Evolutionary conservation across 805 yeast genomes (phyloP).

Genomic region (Barnettozyma pratensis): DNA sequence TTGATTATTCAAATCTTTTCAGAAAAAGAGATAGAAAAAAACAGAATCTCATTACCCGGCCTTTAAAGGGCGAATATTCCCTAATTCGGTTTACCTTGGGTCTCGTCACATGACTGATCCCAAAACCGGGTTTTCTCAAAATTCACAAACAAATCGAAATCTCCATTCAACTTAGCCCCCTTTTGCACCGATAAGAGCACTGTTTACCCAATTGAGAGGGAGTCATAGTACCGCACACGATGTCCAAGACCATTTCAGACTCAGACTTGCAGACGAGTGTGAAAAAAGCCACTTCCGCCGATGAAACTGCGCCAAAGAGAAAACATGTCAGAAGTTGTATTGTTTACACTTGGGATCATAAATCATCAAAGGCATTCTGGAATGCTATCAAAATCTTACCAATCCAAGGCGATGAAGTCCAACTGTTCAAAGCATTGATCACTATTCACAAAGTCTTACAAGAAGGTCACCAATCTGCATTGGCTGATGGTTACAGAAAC

Average conservation of each 20-base stretch:
- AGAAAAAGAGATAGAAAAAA: neutral
- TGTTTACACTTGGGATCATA: conserved; percentile 95
- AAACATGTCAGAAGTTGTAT: conserved; percentile 95
- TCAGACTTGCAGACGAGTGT: conserved; percentile 36
- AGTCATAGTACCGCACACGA: neutral
- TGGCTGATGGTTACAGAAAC: conserved; percentile 76
- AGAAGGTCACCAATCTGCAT: conserved; percentile 89
- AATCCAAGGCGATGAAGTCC: conserved; percentile 75
- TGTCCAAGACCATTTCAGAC: conserved; percentile 28
- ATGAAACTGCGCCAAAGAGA: conserved; percentile 90
- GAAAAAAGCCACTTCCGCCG: conserved; percentile 79
- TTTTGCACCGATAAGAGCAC: neutral
- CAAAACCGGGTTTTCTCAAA: neutral
- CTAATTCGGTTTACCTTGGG: neutral
- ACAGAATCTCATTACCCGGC: neutral
- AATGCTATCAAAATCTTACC: conserved; percentile 75
- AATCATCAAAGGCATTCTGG: conserved; percentile 81
- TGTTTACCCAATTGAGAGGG: neutral
- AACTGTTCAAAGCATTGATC: conserved; percentile 79
- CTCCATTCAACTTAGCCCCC: neutral
- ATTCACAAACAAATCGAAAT: neutral
- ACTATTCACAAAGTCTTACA: conserved; percentile 89
- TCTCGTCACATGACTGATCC: neutral
- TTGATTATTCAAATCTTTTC: no score
- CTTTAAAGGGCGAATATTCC: neutral